Evolutionary conservation across 495 filamentous ascomycete genomes (phyloP).

Genomic region (Xylaria sp.): DNA sequence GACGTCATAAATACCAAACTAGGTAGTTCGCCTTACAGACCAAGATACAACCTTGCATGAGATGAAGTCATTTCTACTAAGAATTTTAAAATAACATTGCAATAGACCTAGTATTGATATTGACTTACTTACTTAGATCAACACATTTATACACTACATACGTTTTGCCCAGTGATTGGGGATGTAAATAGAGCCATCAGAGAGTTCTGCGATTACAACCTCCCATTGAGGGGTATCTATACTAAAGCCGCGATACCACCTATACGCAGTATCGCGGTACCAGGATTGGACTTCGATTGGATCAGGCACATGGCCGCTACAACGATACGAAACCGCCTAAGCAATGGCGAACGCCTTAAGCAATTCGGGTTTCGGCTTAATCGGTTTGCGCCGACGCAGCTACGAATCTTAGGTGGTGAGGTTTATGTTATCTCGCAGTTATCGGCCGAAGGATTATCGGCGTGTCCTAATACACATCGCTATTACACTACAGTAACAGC

Average conservation of each 20-base stretch:
- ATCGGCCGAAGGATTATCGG: background rate
- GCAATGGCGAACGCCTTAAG: background rate
- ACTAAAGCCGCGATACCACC: background rate
- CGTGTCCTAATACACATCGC: background rate
- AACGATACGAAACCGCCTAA: background rate
- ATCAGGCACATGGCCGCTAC: background rate
- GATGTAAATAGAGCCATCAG: background rate
- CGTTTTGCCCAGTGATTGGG: background rate
- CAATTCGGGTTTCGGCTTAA: background rate
- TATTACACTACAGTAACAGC: constrained; percentile 3
- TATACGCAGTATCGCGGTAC: background rate
- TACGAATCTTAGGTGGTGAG: background rate
- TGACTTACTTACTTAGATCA: background rate
- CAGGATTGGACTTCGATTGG: background rate
- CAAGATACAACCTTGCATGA: background rate
- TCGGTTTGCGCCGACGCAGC: background rate
- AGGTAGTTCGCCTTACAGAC: background rate
- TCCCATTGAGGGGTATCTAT: background rate
- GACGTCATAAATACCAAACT: background rate
- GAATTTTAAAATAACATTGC: background rate
- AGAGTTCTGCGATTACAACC: background rate
- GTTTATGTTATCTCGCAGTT: background rate
- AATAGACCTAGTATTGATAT: background rate
- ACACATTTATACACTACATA: background rate
- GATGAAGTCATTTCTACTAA: background rate